Base-by-base conservation (phyloP, 2,329 filamentous ascomycete genomes). In the Cryphonectria japonica region DNA sequence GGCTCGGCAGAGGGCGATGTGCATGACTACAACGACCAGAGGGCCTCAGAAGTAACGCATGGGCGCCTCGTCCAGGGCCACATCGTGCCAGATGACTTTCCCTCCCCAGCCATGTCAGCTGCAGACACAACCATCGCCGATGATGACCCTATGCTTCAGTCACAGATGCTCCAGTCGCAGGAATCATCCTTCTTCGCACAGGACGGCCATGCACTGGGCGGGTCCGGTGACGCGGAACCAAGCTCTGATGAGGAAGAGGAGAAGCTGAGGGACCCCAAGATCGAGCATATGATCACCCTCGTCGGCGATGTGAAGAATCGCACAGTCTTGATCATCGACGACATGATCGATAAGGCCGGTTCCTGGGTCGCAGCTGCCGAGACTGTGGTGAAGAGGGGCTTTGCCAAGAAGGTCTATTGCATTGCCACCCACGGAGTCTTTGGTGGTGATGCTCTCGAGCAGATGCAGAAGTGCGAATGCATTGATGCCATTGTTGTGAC, bases 331-430 rank as follows among this genome's bases (percentile, higher is more conserved):
- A 94, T 99, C 73, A 93, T 99, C 66, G 96, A 99, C 80, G 96
- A 99, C 80, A 98, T 99, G 93, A 98, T 99, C 78, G 96, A 99
- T 83, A 98, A 97, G 83, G 91, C 94, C 13, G 93, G 92, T 19
- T 97, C 94, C 8, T 99, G 96, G 96, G 97, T 99, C 75, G 95
- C 95, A 7, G 96, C 96, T 8, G 96, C 96, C 16, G 96, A 99
- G 84, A 97, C 95, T 0, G 95, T 97, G 2, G 93, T 97, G 68
- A 98, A 98, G 85, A 90, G 92, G 74, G 97, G 96, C 74, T 89
- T 90, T 61, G 96, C 96, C 1, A 97, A 93, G 76, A 96, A 93
- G 81, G 96, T 99, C 50, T 98, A 97, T 82, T 97, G 94, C 85
- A 97, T 99, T 84, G 96, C 95, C 9, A 98, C 96, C 0, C 96